These are phyloP conservation scores for Glarea lozoyensis DNA, from an alignment of 495 filamentous ascomycete genomes.

Conservation along the genomic window DNA sequence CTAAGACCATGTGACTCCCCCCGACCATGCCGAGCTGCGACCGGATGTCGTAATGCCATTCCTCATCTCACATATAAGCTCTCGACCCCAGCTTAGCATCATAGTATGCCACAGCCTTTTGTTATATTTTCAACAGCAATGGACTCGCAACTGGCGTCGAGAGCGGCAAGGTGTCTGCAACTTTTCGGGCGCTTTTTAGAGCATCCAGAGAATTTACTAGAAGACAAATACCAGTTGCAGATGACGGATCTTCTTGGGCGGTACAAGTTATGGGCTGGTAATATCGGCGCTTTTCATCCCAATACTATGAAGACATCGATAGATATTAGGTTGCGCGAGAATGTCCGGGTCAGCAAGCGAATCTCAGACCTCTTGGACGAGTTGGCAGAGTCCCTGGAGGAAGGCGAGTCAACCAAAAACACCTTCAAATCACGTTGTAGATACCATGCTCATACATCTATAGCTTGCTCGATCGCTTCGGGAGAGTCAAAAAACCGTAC, in stretches of 20 bases:
- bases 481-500: not conserved
- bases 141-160: conserved; percentile 3
- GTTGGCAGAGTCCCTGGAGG: conserved; percentile 15
- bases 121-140: too few species aligned
- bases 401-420: conserved; percentile 11
- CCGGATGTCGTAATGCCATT: too few species aligned
- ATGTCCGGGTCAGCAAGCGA: conserved; percentile 14
- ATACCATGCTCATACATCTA: not conserved
- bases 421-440: not conserved
- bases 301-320: conserved; percentile 12
- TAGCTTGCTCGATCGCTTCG: not conserved
- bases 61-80: too few species aligned
- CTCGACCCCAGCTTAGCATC: too few species aligned
- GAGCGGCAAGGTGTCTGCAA: not conserved
- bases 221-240: too few species aligned
- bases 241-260: conserved; percentile 10
- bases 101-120: too few species aligned
- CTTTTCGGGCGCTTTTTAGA: conserved; percentile 1
- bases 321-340: conserved; percentile 21
- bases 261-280: conserved; percentile 36
- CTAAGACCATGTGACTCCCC: too few species aligned
- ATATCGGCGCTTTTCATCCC: conserved; percentile 32
- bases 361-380: conserved; percentile 19
- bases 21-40: too few species aligned
- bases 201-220: too few species aligned